A percentile compares a stretch with the other conserved stretches of the same genome.
These are phyloP conservation scores for Teratosphaeria epicoccoides DNA, from an alignment of 2,329 filamentous ascomycete genomes.

Conservation along the genomic window DNA sequence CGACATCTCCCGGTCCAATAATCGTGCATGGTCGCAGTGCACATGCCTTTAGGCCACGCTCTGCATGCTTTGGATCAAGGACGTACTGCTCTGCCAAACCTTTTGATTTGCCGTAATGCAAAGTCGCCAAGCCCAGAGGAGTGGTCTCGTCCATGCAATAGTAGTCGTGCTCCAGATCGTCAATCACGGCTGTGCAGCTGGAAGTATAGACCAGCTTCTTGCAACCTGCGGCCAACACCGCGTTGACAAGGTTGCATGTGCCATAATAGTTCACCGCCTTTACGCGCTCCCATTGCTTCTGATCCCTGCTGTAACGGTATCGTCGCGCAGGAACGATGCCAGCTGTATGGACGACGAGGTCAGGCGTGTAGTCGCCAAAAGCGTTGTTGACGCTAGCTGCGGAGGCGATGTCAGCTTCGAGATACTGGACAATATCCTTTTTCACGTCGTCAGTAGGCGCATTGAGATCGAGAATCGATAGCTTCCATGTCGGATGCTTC, in stretches of 20 bases:
- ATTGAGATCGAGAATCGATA: slow-evolving; percentile 34
- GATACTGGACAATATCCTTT: slow-evolving; percentile 22
- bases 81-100: slow-evolving; percentile 72
- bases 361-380: slow-evolving; percentile 58
- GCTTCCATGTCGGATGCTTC: slow-evolving; percentile 26
- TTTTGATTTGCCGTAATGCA: slow-evolving; percentile 86
- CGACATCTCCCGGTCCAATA: slow-evolving; percentile 79
- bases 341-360: slow-evolving; percentile 86
- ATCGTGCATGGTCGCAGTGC: slow-evolving; percentile 80
- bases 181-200: slow-evolving; percentile 75
- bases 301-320: slow-evolving; percentile 30
- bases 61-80: slow-evolving; percentile 55
- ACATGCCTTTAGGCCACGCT: slow-evolving; percentile 33
- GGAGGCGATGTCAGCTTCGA: slow-evolving; percentile 32
- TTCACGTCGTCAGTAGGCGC: slow-evolving; percentile 17
- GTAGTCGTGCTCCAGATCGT: slow-evolving; percentile 63
- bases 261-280: slow-evolving; percentile 81
- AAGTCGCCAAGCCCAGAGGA: slow-evolving; percentile 60
- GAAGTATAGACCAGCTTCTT: slow-evolving; percentile 84
- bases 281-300: slow-evolving; percentile 47
- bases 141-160: slow-evolving; percentile 75
- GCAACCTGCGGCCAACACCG: slow-evolving; percentile 57
- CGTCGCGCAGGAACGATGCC: slow-evolving; percentile 33
- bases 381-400: slow-evolving; percentile 24
- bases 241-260: slow-evolving; percentile 65